Evolutionary conservation across 163 green algal species (phyloP), one percentile per base, ranked within the genome.

Genomic region (Scenedesmus sp.): DNA sequence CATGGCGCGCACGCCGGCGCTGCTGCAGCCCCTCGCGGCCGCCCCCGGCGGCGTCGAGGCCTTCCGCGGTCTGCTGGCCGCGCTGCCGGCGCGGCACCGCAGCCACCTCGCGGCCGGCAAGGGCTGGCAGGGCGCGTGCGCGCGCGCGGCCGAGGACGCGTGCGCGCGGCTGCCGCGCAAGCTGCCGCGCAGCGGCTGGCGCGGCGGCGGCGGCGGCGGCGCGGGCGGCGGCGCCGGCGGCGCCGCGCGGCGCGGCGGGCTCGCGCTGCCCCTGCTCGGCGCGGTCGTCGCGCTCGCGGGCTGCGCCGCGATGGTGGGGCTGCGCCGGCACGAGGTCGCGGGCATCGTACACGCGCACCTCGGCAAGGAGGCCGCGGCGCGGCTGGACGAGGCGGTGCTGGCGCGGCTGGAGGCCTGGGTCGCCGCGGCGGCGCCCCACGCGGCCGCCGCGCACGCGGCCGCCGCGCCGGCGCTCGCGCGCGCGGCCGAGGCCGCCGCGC

Each of bases 81-180:
- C 78, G 18, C 78, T 84, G 53, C 62, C 47, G 22, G 31, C 47
- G 26, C 63, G 78, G 10, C 78, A 84, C 63, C 62, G 71, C 50
- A 64, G 29, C 45, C 31, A 57, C 39, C 33, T 83, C 6, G 45
- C 69, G 31, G 28, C 20, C 4, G 78, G 78, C 69, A 84, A 84
- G 60, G 78, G 78, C 29, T 84, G 78, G 78, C 78, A 84, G 58
- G 77, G 64, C 45, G 36, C 66, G 18, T 70, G 42, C 29, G 77
- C 77, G 2, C 57, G 58, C 50, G 57, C 50, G 22, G 62, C 74
- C 3, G 74, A 81, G 44, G 74, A 67, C 33, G 62, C 74, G 15
- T 75, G 60, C 51, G 60, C 48, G 17, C 63, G 62, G 44, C 74
- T 69, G 48, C 63, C 47, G 6, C 53, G 56, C 18, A 65, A 65